A percentile compares a stretch with the other conserved stretches of the same genome.
Conservation (phyloP, 768 basidiomycete species). For the Boletus insuetus region DNA sequence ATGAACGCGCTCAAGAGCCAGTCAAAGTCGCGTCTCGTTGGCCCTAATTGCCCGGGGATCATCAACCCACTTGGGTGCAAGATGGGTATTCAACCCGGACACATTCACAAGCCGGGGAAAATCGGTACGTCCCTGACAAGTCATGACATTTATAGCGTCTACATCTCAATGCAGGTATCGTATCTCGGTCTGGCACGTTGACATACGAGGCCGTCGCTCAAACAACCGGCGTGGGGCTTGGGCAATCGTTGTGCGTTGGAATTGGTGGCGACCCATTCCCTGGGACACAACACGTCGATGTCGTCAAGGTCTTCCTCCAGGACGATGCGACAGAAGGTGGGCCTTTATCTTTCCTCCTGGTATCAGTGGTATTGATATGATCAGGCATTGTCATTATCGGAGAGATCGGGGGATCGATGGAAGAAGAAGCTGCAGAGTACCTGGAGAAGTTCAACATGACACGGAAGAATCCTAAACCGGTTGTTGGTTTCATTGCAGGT, state of each 20-base stretch:
- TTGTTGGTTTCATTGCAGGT: conserved; percentile 97
- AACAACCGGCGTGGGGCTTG: conserved; percentile 93
- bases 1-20: conserved; percentile 93
- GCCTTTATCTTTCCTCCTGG: background rate
- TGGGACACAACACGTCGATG: conserved; percentile 93
- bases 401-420: conserved; percentile 99
- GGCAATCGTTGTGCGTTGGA: conserved; percentile 94
- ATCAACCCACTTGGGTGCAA: conserved; percentile 98
- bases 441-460: conserved; percentile 92
- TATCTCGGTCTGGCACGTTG: conserved; percentile 92
- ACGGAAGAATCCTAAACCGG: conserved; percentile 83
- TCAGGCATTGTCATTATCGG: conserved; percentile 95
- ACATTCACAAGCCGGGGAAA: conserved; percentile 95
- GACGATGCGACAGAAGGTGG: conserved; percentile 91
- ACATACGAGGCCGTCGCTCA: conserved; percentile 99
- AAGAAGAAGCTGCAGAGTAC: conserved; percentile 98
- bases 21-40: conserved; percentile 92
- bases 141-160: background rate
- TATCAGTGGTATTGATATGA: conserved; percentile 2
- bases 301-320: conserved; percentile 92
- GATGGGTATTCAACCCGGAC: conserved; percentile 98
- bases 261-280: conserved; percentile 98
- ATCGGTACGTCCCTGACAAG: conserved; percentile 61
- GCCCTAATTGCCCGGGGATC: conserved; percentile 98
- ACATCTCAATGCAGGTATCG: conserved; percentile 59